Percentiles rank a stretch among this genome's conserved stretches.
Evolutionary conservation across 371 early-diverging fungal genomes (phyloP).

Genomic region (Mucor piriformis): DNA sequence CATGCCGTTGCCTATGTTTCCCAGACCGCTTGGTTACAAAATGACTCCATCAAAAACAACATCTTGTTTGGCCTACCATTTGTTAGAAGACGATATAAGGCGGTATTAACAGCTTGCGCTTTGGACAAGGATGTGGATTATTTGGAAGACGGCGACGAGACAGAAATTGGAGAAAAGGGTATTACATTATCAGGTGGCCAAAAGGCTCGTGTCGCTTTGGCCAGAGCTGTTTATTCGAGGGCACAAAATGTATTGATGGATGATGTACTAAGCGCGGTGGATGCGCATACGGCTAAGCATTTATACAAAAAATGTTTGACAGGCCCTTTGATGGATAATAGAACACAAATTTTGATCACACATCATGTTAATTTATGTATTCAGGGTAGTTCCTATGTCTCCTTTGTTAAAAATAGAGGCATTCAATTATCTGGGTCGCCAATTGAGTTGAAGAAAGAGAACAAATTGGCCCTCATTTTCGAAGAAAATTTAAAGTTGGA

Average conservation of each 20-base stretch:
- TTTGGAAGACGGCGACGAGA: constrained; percentile 84
- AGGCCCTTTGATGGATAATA: constrained; percentile 69
- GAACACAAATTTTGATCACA: constrained; percentile 87
- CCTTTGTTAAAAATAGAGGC: constrained; percentile 65
- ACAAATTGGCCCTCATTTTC: constrained; percentile 11
- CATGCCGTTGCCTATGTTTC: constrained; percentile 32
- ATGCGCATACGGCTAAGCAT: constrained; percentile 87
- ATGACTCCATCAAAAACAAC: constrained; percentile 75
- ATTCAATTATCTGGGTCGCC: constrained; percentile 46
- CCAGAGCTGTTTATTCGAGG: constrained; percentile 82
- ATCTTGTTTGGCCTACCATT: constrained; percentile 57
- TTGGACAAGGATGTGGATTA: constrained; percentile 52
- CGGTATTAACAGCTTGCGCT: constrained; percentile 67
- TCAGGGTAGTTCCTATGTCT: constrained; percentile 63
- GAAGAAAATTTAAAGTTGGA: constrained; percentile 8
- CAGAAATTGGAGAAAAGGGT: constrained; percentile 92
- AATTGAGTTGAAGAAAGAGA: constrained; percentile 48
- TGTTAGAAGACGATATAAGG: constrained; percentile 48
- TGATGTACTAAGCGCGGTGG: constrained; percentile 84
- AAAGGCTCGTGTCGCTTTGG: constrained; percentile 81
- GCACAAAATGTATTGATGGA: constrained; percentile 78
- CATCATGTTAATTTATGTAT: constrained; percentile 86
- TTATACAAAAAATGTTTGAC: constrained; percentile 72
- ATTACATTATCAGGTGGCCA: constrained; percentile 80
- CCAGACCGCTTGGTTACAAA: constrained; percentile 81